phyloP scores from a whole-genome alignment of 2,329 filamentous ascomycete species.

The Pseudogymnoascus sp. region DNA sequence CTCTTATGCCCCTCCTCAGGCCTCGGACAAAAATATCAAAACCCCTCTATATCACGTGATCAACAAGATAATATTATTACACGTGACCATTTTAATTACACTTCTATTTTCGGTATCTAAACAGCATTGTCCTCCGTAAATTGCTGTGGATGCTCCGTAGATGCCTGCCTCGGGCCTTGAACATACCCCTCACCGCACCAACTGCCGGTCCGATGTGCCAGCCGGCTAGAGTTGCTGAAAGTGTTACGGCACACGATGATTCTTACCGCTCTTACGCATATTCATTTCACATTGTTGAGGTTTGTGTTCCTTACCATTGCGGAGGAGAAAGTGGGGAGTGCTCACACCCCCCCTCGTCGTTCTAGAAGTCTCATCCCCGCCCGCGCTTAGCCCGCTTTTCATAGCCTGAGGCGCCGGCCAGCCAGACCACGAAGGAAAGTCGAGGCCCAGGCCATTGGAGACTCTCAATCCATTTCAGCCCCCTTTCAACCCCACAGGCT shows the following conservation, averaged over 20 bases:
- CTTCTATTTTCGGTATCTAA: not conserved
- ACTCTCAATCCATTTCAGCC: not conserved
- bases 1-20: not conserved
- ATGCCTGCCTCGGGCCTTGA: slow-evolving; percentile 1
- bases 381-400: slow-evolving; percentile 5
- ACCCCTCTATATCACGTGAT: not conserved
- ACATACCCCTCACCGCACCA: not conserved
- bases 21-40: slow-evolving; percentile 1
- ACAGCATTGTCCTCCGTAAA: not conserved
- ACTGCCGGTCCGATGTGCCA: not conserved
- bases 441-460: not conserved
- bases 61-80: not conserved
- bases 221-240: not conserved
- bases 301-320: not conserved
- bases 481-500: not conserved
- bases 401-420: not conserved
- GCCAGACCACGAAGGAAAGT: not conserved
- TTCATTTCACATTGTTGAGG: not conserved
- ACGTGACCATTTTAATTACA: not conserved
- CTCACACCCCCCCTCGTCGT: not conserved
- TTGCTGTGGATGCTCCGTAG: not conserved
- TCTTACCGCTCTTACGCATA: not conserved
- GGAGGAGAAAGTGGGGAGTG: not conserved
- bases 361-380: slow-evolving; percentile 6
- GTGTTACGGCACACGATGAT: not conserved